Evolutionary conservation across 257 asterid genomes (phyloP).

Genomic region (Nicotiana undulata): DNA sequence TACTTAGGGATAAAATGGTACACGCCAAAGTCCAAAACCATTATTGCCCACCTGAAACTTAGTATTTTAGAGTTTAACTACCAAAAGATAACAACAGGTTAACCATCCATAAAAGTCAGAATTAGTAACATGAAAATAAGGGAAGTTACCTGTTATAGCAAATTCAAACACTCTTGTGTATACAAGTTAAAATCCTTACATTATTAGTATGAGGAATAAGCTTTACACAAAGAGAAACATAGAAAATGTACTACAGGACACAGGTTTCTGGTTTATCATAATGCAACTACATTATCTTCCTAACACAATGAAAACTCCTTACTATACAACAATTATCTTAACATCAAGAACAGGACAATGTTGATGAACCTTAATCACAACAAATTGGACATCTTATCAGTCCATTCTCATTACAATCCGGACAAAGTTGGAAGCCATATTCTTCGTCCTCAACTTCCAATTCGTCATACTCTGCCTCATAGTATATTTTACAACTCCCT

Average conservation of each 20-base stretch:
- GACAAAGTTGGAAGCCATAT: conserved; percentile 55
- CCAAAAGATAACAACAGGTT: too few species aligned
- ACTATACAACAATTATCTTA: neutral
- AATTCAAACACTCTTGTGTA: too few species aligned
- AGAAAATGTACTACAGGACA: neutral
- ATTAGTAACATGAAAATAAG: too few species aligned
- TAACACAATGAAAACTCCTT: neutral
- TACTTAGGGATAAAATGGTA: neutral
- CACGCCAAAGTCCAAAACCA: neutral
- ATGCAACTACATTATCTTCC: neutral
- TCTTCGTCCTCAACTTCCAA: conserved; percentile 15
- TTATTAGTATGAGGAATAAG: neutral
- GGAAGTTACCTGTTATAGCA: too few species aligned
- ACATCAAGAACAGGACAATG: neutral
- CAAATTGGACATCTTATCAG: conserved; percentile 59
- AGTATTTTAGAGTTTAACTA: neutral
- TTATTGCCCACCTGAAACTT: neutral
- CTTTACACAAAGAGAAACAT: neutral
- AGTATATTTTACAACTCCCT: conserved; percentile 80
- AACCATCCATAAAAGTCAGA: too few species aligned
- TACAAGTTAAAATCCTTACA: too few species aligned
- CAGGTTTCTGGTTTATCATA: neutral
- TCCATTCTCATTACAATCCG: conserved; percentile 68
- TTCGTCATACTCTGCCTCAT: conserved; percentile 36
- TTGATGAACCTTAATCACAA: conserved; percentile 22